Base-by-base conservation (phyloP, 495 filamentous ascomycete species). In the Podospora bellae-mahoneyi region DNA sequence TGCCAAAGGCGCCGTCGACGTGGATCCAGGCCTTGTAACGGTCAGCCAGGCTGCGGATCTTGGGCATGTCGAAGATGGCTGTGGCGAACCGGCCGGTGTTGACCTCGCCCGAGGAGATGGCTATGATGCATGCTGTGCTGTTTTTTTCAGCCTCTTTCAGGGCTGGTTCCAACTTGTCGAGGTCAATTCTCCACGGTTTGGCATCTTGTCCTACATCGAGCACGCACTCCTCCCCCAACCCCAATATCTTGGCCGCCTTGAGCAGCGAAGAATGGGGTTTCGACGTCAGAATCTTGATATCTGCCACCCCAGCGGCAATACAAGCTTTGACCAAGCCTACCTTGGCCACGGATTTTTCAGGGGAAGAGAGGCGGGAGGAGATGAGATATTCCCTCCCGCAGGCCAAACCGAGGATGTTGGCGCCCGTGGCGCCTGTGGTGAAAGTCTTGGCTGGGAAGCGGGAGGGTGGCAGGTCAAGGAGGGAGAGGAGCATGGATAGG, bases 41-140 rank as follows among this genome's bases (percentile, higher is more conserved):
- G 73, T 94, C 90, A 57, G 91, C 93, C 27, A 97, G 72, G 1
- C 77, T 76, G 69, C 93, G 83, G 54, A 97, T 77, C 59, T 81
- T 76, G 57, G 76, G 77, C 83, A 97, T 86, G 15, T 92, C 86
- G 13, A 81, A 32, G 10, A 84, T 83, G 27, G 77, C 76, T 19
- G 88, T 91, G 2, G 91, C 91, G 78, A 95, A 97, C 6, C 85
- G 80, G 1, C 94, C 94, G 4, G 93, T 96, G 71, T 98, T 97
- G 53, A 97, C 92, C 80, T 98, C 94, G 7, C 91, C 92, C 27
- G 88, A 89, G 27, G 92, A 93, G 7, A 96, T 79, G 16, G 84
- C 90, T 2, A 97, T 84, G 65, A 98, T 93, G 58, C 83, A 90
- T 13, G 84, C 92, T 27, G 83, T 84, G 18, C 84, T 82, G 2